These are phyloP conservation scores for Pelargonium cotyledonis DNA, from an alignment of 441 rosid genomes.

Conservation along the genomic window DNA sequence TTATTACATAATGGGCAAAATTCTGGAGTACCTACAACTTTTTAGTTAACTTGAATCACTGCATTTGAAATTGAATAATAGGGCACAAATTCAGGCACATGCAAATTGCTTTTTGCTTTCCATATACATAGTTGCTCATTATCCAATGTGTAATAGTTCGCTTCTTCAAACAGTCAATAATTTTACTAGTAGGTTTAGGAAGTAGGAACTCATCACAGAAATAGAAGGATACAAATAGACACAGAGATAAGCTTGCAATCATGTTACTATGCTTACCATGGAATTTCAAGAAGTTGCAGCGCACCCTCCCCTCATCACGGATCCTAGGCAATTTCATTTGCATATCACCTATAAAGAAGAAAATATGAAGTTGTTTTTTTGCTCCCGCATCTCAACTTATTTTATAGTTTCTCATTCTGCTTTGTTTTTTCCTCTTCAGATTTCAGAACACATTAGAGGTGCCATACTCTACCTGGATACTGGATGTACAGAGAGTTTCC, in stretches of 20 bases:
- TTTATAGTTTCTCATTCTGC: not conserved
- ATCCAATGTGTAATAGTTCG: not conserved
- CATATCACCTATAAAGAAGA: not conserved
- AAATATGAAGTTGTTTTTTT: not conserved
- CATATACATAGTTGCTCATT: not conserved
- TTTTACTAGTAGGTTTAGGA: not conserved
- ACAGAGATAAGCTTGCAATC: not conserved
- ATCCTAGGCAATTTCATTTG: not conserved
- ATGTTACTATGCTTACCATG: not conserved
- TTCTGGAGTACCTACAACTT: not conserved
- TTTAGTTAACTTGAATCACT: no score
- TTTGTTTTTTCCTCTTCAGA: slow-evolving; percentile 30
- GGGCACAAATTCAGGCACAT: no score
- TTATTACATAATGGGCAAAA: not conserved
- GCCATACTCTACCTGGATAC: slow-evolving; percentile 71
- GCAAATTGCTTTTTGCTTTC: not conserved
- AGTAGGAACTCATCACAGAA: not conserved
- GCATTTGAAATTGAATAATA: no score
- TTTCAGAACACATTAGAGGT: slow-evolving; percentile 60
- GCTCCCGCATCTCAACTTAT: not conserved
- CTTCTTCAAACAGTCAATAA: not conserved
- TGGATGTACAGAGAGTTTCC: slow-evolving; percentile 91
- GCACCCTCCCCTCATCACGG: not conserved
- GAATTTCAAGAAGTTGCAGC: not conserved
- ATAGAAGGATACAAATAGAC: not conserved